Base-by-base conservation (phyloP, 371 early-diverging fungal species). In the Syncephalastrum sp. region DNA sequence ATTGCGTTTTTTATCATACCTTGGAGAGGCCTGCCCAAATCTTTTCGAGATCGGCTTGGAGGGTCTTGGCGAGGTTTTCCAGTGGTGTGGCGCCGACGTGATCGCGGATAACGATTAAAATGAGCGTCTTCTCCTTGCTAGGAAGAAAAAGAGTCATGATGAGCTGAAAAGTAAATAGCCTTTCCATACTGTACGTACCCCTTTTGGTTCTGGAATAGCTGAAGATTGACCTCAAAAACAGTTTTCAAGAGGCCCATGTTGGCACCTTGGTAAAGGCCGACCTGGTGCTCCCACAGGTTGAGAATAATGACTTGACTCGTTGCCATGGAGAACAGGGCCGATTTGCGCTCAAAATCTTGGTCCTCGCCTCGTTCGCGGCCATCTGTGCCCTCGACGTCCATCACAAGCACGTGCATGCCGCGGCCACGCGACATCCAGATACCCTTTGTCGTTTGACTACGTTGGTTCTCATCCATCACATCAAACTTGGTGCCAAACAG, bases 351-450 rank as follows among this genome's bases (percentile, higher is more conserved):
- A 79, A 97, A 97, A 61, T 99, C 98, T 86, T 97, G 97, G 67
- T 99, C 93, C 75, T 99, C 99, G 54, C 98, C 98, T 50, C 95
- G 90, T 68, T 98, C 99, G 49, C 98, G 89, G 45, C 99, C 98
- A 68, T 99, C 99, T 3, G 97, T 96, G 48, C 99, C 99, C 68
- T 99, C 99, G 4, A 99, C 99, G 74, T 99, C 99, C 86, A 97
- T 85, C 47, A 99, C 91, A 29, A 99, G 79, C 15, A 94, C 84
- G 61, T 87, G 85, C 88, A 86, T 88, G 25, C 85, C 83, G 53
- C 82, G 83, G 42, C 92, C 94, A 63, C 91, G 89, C 65, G 90
- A 88, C 54, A 91, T 85, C 98, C 99, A 97, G 64, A 98, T 96
- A 54, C 95, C 96, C 67, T 95, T 95, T 33, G 99, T 99, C 10